Evolutionary conservation across 257 asterid species (phyloP).

Genomic region (Nicotiana obtusifolia): DNA sequence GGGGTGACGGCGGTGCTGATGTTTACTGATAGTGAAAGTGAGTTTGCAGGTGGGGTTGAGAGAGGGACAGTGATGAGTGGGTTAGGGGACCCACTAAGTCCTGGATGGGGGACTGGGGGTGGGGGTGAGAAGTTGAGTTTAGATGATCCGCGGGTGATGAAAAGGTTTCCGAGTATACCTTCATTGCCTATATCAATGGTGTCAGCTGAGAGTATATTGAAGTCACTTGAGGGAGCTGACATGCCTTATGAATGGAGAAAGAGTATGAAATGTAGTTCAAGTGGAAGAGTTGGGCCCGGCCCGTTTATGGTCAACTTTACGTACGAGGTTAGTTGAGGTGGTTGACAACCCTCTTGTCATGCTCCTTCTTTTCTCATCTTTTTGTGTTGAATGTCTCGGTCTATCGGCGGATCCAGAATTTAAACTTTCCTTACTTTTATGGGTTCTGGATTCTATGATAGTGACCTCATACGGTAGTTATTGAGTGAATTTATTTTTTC

Average conservation of each 20-base stretch:
- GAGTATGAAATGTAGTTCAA: constrained; percentile 22
- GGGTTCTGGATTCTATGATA: too few species aligned
- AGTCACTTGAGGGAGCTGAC: constrained; percentile 44
- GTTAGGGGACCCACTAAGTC: constrained; percentile 90
- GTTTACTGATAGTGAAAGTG: constrained; percentile 61
- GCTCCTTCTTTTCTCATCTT: neutral
- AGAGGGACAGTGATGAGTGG: constrained; percentile 93
- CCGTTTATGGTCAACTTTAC: constrained; percentile 67
- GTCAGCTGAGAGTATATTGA: constrained; percentile 55
- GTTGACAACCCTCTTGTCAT: neutral
- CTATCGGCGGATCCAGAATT: too few species aligned
- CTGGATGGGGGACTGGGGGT: constrained; percentile 82
- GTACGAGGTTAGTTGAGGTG: constrained; percentile 47
- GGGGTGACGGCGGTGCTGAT: constrained; percentile 79
- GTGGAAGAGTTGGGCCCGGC: constrained; percentile 67
- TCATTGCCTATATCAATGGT: constrained; percentile 76
- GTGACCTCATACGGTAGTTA: too few species aligned
- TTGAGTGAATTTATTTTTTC: too few species aligned
- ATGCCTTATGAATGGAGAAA: constrained; percentile 56
- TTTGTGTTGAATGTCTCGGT: neutral
- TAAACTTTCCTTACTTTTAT: too few species aligned
- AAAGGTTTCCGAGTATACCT: constrained; percentile 64
- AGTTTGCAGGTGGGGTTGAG: constrained; percentile 57
- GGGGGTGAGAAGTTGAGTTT: constrained; percentile 54
- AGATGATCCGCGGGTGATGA: constrained; percentile 42